Conservation (phyloP, 106 monocot genomes). For the Ottelia alismoides region DNA sequence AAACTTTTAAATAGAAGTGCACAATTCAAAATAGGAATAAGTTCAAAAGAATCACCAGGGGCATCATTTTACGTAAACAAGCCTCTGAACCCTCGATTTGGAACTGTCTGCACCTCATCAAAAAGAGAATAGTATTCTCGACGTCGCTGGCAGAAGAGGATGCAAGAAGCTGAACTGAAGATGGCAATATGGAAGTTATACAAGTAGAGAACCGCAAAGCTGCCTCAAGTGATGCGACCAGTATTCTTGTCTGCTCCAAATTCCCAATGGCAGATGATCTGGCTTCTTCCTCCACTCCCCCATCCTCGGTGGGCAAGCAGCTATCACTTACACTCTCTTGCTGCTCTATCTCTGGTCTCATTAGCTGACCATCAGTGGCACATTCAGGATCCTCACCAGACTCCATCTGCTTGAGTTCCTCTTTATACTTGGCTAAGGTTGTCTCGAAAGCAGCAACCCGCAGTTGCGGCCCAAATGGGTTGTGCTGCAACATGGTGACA, state of each 20-base stretch:
- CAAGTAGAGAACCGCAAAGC: constrained; percentile 74
- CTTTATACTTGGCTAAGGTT: constrained; percentile 66
- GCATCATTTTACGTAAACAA: constrained; percentile 81
- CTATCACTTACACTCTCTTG: constrained; percentile 54
- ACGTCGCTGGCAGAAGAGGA: constrained; percentile 87
- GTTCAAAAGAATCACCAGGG: constrained; percentile 44
- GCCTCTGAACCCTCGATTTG: constrained; percentile 96
- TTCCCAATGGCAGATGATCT: constrained; percentile 54
- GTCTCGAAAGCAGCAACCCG: constrained; percentile 62
- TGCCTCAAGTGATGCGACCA: constrained; percentile 92
- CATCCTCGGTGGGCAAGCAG: constrained; percentile 17
- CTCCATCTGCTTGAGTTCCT: constrained; percentile 64
- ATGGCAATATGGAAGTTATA: constrained; percentile 59
- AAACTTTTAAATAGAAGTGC: too few species aligned
- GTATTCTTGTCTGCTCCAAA: constrained; percentile 78
- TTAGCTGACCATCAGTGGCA: constrained; percentile 7
- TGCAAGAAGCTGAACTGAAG: constrained; percentile 70
- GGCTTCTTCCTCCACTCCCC: constrained; percentile 22
- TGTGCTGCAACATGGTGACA: constrained; percentile 87
- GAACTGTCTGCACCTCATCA: constrained; percentile 96
- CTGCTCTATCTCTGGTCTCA: constrained; percentile 6
- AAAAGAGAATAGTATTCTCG: constrained; percentile 71
- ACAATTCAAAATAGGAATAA: neutral
- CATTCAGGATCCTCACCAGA: constrained; percentile 10
- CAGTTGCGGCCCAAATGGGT: constrained; percentile 94